Evolutionary conservation across 176 grass and related monocot species (phyloP).

Genomic region (Rhipidocladum racemiflorum): DNA sequence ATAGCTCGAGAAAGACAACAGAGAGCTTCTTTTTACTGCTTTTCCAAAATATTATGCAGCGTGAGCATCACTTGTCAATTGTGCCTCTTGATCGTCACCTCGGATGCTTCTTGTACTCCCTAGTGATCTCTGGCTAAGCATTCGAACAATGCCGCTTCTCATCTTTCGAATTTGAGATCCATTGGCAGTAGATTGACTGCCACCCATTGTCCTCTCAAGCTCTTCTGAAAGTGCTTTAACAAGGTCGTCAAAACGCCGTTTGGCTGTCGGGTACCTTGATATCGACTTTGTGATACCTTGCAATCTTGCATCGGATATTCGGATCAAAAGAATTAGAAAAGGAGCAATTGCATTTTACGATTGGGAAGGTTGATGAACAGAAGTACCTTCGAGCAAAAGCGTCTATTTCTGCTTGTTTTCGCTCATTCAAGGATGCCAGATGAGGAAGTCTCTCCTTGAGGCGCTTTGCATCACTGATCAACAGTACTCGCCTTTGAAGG

Average conservation of each 20-base stretch:
- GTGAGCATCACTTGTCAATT: conserved; percentile 9
- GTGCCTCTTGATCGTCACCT: conserved; percentile 37
- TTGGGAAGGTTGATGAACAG: not conserved
- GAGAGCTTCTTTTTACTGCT: not conserved
- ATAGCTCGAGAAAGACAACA: not conserved
- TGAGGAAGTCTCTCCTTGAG: conserved; percentile 52
- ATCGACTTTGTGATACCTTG: conserved; percentile 91
- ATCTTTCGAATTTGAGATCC: conserved; percentile 43
- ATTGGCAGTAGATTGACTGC: conserved; percentile 40
- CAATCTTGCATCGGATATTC: conserved; percentile 51
- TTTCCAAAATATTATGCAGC: not conserved
- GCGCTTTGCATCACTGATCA: conserved; percentile 65
- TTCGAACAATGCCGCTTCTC: conserved; percentile 43
- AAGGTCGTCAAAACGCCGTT: conserved; percentile 66
- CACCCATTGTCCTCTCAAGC: conserved; percentile 63
- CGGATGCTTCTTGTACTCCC: conserved; percentile 37
- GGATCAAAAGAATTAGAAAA: conserved; percentile 21
- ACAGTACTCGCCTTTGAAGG: conserved; percentile 60
- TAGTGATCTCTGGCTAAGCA: conserved; percentile 70
- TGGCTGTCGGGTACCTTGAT: conserved; percentile 82
- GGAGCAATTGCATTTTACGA: not conserved
- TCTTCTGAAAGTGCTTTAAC: conserved; percentile 62
- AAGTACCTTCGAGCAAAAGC: conserved; percentile 82
- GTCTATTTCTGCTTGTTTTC: conserved; percentile 75
- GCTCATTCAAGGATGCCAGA: conserved; percentile 50